Base-by-base conservation (phyloP, 2,329 filamentous ascomycete genomes). In the Seiridium cupressi region DNA sequence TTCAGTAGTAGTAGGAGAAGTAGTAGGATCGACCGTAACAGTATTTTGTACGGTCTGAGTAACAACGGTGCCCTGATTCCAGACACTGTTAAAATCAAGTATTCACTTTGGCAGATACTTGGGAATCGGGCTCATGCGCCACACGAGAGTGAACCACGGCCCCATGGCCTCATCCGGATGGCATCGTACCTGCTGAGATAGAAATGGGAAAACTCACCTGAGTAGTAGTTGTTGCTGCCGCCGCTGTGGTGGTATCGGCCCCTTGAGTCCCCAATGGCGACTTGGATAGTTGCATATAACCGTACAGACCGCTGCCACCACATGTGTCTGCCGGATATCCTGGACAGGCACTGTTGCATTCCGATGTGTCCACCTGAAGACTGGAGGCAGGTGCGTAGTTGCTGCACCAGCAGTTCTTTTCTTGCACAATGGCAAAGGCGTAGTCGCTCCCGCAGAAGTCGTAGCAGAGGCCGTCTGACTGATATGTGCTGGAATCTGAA, bases 381-480 rank as follows among this genome's bases (percentile, higher is more conserved):
- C 68, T 70, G 38, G 76, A 64, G 55, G 77, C 77, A 7, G 91
- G 91, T 2, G 81, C 80, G 67, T 87, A 87, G 70, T 92, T 83
- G 44, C 89, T 88, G 72, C 91, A 94, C 89, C 89, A 94, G 71
- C 91, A 94, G 56, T 80, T 73, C 38, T 84, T 77, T 13, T 75
- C 80, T 66, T 91, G 83, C 1, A 93, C 77, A 53, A 94, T 79
- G 64, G 89, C 89, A 63, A 88, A 91, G 44, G 90, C 89, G 64
- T 81, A 90, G 13, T 79, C 65, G 26, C 70, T 68, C 34, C 73
- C 67, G 74, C 91, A 94, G 54, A 81, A 81, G 54, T 84, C 76
- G 55, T 79, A 75, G 70, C 91, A 94, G 10, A 87, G 81, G 36
- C 90, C 90, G 66, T 91, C 87, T 26, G 89, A 90, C 71, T 92